Percentiles rank a stretch among this genome's conserved stretches.
Conservation (phyloP, 2,329 filamentous ascomycete genomes). For the Fusarium bulbicola region DNA sequence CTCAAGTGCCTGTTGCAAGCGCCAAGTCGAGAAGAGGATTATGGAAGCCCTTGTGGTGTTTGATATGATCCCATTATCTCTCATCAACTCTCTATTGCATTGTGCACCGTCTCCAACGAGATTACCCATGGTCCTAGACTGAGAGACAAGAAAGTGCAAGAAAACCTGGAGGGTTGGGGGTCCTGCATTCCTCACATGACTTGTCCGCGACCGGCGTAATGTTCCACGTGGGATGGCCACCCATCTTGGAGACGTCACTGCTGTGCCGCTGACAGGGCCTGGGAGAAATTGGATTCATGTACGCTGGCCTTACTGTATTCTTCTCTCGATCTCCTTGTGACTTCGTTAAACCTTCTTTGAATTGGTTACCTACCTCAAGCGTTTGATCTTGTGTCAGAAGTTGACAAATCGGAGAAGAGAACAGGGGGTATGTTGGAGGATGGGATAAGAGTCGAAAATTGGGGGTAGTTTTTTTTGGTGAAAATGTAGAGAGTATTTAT, state of each 20-base stretch:
- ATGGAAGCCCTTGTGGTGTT: too few species aligned
- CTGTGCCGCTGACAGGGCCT: neutral
- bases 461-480: neutral
- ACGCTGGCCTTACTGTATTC: neutral
- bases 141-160: too few species aligned
- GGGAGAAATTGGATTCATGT: neutral
- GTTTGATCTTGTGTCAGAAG: neutral
- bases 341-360: neutral
- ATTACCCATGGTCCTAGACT: neutral
- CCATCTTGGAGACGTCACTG: neutral
- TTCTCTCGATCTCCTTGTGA: neutral
- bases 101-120: rapidly evolving
- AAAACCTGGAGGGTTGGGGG: neutral
- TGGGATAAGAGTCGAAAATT: neutral
- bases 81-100: too few species aligned
- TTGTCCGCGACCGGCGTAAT: neutral
- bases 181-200: neutral
- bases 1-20: too few species aligned
- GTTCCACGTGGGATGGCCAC: neutral
- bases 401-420: neutral
- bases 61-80: neutral
- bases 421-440: neutral
- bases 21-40: too few species aligned
- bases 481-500: neutral
- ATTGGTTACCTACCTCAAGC: neutral